These are phyloP conservation scores for Entophlyctis helioformis DNA, from an alignment of 192 early-diverging fungal genomes.

Conservation along the genomic window DNA sequence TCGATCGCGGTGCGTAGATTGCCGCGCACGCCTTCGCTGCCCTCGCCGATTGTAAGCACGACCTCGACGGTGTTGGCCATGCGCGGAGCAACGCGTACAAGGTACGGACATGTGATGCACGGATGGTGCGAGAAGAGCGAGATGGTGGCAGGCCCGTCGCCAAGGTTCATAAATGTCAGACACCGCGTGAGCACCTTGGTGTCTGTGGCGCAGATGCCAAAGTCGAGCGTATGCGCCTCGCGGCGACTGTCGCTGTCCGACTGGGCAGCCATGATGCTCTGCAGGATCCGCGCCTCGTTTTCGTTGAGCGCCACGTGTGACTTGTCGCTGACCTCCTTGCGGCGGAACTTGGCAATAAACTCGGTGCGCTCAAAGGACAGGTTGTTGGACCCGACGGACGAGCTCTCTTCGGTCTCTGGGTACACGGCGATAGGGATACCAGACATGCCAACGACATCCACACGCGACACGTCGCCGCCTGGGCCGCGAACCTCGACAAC, in stretches of 20 bases:
- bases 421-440: slow-evolving; percentile 50
- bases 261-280: slow-evolving; percentile 41
- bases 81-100: slow-evolving; percentile 35
- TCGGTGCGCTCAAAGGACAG: slow-evolving; percentile 40
- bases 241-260: slow-evolving; percentile 24
- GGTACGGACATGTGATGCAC: slow-evolving; percentile 32
- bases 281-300: slow-evolving; percentile 31
- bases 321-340: slow-evolving; percentile 20
- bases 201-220: slow-evolving; percentile 29
- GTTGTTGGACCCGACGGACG: slow-evolving; percentile 26
- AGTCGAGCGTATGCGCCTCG: slow-evolving; percentile 41
- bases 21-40: slow-evolving; percentile 9
- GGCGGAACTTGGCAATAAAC: slow-evolving; percentile 37
- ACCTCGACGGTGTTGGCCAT: slow-evolving; percentile 47
- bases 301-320: slow-evolving; percentile 24
- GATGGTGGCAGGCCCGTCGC: slow-evolving; percentile 27
- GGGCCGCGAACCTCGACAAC: slow-evolving; percentile 33
- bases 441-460: slow-evolving; percentile 29
- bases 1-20: slow-evolving; percentile 37
- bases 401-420: slow-evolving; percentile 35
- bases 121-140: slow-evolving; percentile 37
- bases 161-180: slow-evolving; percentile 43
- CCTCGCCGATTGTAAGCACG: slow-evolving; percentile 15
- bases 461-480: slow-evolving; percentile 37
- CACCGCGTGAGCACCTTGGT: slow-evolving; percentile 21